Conservation (phyloP, 1,284 basidiomycete genomes). For the Apiotrichum sp. region DNA sequence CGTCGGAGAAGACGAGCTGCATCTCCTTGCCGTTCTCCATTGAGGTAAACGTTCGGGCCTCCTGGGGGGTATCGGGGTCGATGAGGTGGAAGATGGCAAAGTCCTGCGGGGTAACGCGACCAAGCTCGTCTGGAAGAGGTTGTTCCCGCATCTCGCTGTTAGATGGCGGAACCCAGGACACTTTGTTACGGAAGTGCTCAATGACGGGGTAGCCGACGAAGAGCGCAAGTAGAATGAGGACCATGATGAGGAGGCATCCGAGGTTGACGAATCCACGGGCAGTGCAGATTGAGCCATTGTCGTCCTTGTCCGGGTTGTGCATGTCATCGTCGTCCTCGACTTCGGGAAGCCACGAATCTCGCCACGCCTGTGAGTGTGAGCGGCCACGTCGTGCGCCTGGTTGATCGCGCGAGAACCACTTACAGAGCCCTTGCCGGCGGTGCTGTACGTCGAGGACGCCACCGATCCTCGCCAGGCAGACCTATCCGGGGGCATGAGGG, state of each 20-base stretch:
- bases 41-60: conserved; percentile 57
- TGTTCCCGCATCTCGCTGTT: conserved; percentile 16
- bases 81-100: conserved; percentile 57
- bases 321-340: conserved; percentile 49
- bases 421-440: no score
- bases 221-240: conserved; percentile 55
- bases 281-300: conserved; percentile 61
- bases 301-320: conserved; percentile 43
- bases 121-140: conserved; percentile 1
- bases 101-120: conserved; percentile 12
- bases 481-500: no score
- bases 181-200: conserved; percentile 41
- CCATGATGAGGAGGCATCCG: conserved; percentile 64
- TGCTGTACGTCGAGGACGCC: no score
- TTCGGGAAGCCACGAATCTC: conserved; percentile 6
- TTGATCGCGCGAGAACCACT: no score
- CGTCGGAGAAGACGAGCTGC: conserved; percentile 75
- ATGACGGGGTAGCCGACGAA: conserved; percentile 77
- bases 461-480: no score
- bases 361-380: not conserved
- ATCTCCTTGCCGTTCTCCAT: conserved; percentile 59
- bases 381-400: no score
- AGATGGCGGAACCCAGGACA: no score
- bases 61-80: conserved; percentile 61
- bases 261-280: conserved; percentile 65